Base-by-base conservation (phyloP, 2,329 filamentous ascomycete species). In the Pleurostoma richardsiae region DNA sequence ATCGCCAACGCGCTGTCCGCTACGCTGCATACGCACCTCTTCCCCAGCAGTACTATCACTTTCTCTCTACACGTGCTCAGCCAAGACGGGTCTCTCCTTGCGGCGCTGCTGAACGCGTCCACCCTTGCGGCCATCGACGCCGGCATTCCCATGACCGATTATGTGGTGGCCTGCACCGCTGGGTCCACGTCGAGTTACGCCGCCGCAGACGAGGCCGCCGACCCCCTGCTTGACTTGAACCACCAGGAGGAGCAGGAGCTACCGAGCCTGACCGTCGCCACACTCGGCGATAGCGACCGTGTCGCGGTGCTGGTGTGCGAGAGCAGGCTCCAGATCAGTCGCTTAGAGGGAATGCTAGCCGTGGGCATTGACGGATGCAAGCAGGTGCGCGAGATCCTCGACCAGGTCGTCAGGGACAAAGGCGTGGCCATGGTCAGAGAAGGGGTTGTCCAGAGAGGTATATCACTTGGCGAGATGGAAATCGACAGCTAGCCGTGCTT, bases 91-190 rank as follows among this genome's bases (percentile, higher is more conserved):
- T 91, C 88, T 1, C 77, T 97, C 3, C 83, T 99, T 26, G 90
- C 92, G 1, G 87, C 90, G 0, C 89, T 92, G 41, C 75, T 97
- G 56, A 99, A 99, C 60, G 94, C 94, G 4, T 82, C 88, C 0
- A 96, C 92, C 0, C 80, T 99, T 10, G 94, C 94, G 0, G 81
- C 97, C 27, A 85, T 97, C 52, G 94, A 99, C 63, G 94, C 94
- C 1, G 94, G 94, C 44, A 86, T 99, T 26, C 94, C 94, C 28
- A 96, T 97, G 91, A 83, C 84, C 3, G 90, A 95, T 62, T 95
- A 96, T 62, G 80, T 97, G 3, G 83, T 85, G 27, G 90, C 91
- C 5, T 95, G 89, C 68, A 96, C 91, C 1, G 88, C 90, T 0
- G 94, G 91, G 4, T 88, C 85, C 10, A 89, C 86, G 0, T 83